Evolutionary conservation across 2,329 filamentous ascomycete species (phyloP).

Genomic region (Colletotrichum costaricense): DNA sequence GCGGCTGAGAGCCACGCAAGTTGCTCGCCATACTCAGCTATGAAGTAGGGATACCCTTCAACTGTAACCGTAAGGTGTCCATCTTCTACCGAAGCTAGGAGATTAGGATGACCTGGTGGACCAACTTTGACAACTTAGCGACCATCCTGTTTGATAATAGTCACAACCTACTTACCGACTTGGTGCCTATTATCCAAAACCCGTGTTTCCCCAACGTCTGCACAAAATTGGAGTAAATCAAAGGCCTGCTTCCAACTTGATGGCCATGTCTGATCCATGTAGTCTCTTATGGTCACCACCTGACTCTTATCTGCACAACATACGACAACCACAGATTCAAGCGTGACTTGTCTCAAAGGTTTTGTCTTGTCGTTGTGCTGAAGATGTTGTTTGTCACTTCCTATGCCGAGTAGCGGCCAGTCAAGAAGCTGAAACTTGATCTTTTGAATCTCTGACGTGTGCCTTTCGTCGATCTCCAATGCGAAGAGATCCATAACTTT

Average conservation of each 20-base stretch:
- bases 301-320: background rate
- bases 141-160: too few species aligned
- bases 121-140: too few species aligned
- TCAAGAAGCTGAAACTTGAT: background rate
- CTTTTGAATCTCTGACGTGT: background rate
- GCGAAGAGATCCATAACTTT: too few species aligned
- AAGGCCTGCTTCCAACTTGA: background rate
- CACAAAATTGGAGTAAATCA: too few species aligned
- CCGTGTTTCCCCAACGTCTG: too few species aligned
- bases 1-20: background rate
- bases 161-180: too few species aligned
- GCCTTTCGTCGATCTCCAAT: rapidly evolving
- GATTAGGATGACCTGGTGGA: too few species aligned
- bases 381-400: too few species aligned
- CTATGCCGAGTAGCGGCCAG: background rate
- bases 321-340: background rate
- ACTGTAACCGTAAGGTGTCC: background rate
- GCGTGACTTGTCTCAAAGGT: background rate
- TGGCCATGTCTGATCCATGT: background rate
- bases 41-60: background rate
- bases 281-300: background rate
- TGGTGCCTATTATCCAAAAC: too few species aligned
- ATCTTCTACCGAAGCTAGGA: background rate
- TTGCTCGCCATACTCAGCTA: background rate
- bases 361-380: too few species aligned